phyloP scores from a whole-genome alignment of 768 basidiomycete genomes.

The Vararia minispora region DNA sequence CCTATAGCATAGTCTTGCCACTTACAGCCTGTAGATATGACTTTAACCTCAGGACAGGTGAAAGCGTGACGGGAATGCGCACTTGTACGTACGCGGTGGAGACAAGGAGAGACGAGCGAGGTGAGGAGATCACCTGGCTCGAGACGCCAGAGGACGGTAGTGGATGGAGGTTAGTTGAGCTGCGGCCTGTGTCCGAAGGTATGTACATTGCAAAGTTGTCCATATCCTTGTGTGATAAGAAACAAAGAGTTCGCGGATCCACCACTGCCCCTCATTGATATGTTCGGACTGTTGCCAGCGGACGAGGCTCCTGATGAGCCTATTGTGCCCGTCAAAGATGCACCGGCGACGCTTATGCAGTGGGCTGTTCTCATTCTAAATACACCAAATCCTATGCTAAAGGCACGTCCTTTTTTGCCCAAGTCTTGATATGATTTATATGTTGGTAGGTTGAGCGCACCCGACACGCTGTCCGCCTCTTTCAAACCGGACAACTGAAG shows the following conservation, averaged over 20 bases:
- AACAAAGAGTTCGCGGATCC: conserved; percentile 56
- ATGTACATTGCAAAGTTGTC: background rate
- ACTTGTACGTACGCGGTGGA: conserved; percentile 60
- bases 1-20: background rate
- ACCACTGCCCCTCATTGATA: conserved; percentile 27
- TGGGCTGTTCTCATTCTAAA: conserved; percentile 75
- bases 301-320: conserved; percentile 22
- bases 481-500: conserved; percentile 56
- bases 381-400: conserved; percentile 56
- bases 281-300: conserved; percentile 15
- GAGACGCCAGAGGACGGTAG: conserved; percentile 42
- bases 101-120: conserved; percentile 29
- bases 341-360: conserved; percentile 61
- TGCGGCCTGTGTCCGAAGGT: conserved; percentile 69
- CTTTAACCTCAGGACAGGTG: conserved; percentile 58
- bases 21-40: conserved; percentile 44
- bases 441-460: conserved; percentile 49
- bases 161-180: conserved; percentile 54
- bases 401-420: conserved; percentile 26
- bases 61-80: conserved; percentile 55
- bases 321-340: conserved; percentile 33
- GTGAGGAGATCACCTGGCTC: conserved; percentile 41
- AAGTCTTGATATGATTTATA: background rate
- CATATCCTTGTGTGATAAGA: background rate
- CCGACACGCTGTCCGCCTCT: conserved; percentile 53